Percentiles rank a stretch among this genome's conserved stretches.
Conservation (phyloP, 441 rosid species). For the Arabidopsis hybrid region DNA sequence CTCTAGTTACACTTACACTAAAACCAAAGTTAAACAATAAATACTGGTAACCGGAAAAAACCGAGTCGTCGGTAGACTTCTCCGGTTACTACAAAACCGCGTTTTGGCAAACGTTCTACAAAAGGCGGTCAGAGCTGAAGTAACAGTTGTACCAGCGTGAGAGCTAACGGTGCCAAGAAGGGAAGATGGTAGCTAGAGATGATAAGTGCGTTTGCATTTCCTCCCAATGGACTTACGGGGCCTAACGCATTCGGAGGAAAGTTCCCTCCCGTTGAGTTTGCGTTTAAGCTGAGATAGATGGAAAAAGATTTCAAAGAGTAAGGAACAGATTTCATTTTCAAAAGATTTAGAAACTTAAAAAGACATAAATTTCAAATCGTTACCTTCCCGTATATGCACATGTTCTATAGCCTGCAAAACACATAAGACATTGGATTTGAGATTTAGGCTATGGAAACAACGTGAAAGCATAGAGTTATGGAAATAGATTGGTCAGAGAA, state of each 20-base stretch:
- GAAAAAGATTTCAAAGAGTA: background rate
- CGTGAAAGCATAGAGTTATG: background rate
- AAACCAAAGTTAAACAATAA: conserved; percentile 27
- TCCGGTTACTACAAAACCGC: conserved; percentile 34
- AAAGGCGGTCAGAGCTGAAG: conserved; percentile 34
- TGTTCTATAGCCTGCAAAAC: conserved; percentile 41
- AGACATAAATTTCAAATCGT: background rate
- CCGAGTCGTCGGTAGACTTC: conserved; percentile 5
- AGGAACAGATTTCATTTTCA: background rate
- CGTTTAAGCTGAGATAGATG: conserved; percentile 56
- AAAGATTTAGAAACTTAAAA: conserved; percentile 7
- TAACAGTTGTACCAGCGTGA: conserved; percentile 17
- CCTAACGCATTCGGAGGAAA: conserved; percentile 66
- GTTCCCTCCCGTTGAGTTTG: conserved; percentile 50
- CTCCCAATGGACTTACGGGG: conserved; percentile 69
- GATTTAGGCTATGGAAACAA: background rate
- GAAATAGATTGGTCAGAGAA: background rate
- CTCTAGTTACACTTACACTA: conserved; percentile 37
- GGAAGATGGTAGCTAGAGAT: conserved; percentile 44
- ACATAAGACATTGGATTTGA: background rate
- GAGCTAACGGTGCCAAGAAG: conserved; percentile 47
- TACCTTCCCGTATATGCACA: conserved; percentile 47
- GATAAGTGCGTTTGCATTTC: conserved; percentile 45
- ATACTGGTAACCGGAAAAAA: conserved; percentile 16
- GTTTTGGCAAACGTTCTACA: conserved; percentile 17